phyloP scores from a whole-genome alignment of 2,329 filamentous ascomycete species.

The Penicillium psychrosexuale region DNA sequence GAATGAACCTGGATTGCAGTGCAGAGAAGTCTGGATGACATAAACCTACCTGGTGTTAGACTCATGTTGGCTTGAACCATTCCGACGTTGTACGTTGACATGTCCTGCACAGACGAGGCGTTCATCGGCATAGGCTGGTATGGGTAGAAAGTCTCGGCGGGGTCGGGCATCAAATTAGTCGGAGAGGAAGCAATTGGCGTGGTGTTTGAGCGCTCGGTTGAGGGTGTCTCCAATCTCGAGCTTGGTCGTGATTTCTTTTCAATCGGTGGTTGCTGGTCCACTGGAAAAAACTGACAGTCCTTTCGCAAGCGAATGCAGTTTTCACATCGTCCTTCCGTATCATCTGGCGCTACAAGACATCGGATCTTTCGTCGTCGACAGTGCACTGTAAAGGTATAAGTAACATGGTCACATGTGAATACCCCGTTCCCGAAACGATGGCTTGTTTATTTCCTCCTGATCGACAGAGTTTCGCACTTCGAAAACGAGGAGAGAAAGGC shows the following conservation, averaged over 20 bases:
- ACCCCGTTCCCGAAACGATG: neutral
- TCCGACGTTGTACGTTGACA: conserved; percentile 31
- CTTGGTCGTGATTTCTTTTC: conserved; percentile 47
- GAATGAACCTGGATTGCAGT: neutral
- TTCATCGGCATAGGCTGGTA: conserved; percentile 37
- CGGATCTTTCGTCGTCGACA: conserved; percentile 91
- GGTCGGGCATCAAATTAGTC: conserved; percentile 30
- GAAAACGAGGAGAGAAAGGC: neutral
- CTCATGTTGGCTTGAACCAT: conserved; percentile 34
- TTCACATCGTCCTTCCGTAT: conserved; percentile 72
- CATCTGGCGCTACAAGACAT: conserved; percentile 73
- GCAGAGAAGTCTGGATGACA: neutral
- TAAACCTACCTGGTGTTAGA: conserved; percentile 38
- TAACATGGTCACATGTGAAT: conserved; percentile 2
- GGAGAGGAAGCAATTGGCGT: conserved; percentile 47
- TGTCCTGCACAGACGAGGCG: conserved; percentile 30
- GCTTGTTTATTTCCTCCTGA: neutral
- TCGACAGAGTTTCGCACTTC: neutral
- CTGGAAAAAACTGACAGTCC: conserved; percentile 87
- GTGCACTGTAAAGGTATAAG: conserved; percentile 61
- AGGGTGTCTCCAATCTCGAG: conserved; percentile 45
- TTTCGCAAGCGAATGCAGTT: conserved; percentile 95
- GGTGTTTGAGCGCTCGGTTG: conserved; percentile 47
- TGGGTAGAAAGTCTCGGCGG: conserved; percentile 37
- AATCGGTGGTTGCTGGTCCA: conserved; percentile 67